Evolutionary conservation across 2,329 filamentous ascomycete genomes (phyloP).

Genomic region (Fusarium sororula): DNA sequence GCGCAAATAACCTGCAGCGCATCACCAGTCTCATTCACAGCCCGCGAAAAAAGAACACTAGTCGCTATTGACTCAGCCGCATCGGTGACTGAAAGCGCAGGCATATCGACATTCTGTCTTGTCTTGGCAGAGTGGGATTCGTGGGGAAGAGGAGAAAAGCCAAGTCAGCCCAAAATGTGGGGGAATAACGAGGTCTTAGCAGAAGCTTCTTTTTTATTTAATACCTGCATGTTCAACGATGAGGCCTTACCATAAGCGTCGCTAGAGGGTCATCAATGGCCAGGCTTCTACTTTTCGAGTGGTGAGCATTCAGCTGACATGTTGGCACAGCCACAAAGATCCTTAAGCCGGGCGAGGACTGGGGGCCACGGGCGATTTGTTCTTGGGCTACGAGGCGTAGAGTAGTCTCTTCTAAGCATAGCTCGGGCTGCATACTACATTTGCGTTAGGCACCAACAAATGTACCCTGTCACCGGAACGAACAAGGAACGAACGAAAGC

Average conservation of each 20-base stretch:
- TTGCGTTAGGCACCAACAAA: constrained; percentile 18
- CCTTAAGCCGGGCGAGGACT: not conserved
- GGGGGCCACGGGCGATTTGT: not conserved
- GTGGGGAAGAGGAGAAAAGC: not conserved
- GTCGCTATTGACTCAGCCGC: not conserved
- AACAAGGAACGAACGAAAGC: not conserved
- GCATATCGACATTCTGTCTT: constrained; percentile 21
- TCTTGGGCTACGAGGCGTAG: not conserved
- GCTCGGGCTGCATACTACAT: not conserved
- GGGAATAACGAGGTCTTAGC: not conserved
- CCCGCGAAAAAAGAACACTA: not conserved
- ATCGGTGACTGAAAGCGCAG: not conserved
- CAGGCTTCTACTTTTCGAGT: constrained; percentile 16
- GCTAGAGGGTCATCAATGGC: not conserved
- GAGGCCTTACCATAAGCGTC: not conserved
- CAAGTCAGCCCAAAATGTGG: not conserved
- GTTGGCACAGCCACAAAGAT: constrained; percentile 13
- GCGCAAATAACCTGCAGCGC: constrained; percentile 60
- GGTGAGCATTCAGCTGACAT: constrained; percentile 14
- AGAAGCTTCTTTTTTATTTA: constrained; percentile 7
- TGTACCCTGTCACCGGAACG: not conserved
- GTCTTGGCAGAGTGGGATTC: not conserved
- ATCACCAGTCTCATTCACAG: constrained; percentile 1
- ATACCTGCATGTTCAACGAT: not conserved
- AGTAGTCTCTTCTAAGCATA: not conserved